A percentile compares a stretch with the other conserved stretches of the same genome.
Conservation (phyloP, 495 filamentous ascomycete genomes). For the Penicillium canariense region DNA sequence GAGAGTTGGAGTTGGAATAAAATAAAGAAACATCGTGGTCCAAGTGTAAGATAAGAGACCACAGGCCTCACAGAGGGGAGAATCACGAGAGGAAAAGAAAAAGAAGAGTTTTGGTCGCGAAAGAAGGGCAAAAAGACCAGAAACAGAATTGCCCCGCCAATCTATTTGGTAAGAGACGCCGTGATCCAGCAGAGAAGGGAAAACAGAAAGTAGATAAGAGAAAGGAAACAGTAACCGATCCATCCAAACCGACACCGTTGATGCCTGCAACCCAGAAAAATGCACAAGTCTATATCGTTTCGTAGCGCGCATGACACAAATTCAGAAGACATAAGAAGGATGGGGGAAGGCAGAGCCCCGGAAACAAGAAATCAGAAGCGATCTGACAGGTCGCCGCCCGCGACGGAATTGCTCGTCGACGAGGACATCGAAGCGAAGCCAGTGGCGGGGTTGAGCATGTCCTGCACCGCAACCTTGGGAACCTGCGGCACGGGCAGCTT, state of each 20-base stretch:
- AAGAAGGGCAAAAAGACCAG: constrained; percentile 13
- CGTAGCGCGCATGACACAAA: constrained; percentile 39
- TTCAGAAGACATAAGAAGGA: constrained; percentile 18
- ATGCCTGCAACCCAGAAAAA: constrained; percentile 37
- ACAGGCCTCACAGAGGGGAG: constrained; percentile 28
- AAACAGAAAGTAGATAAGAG: constrained; percentile 16
- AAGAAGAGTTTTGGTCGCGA: constrained; percentile 20
- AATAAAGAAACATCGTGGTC: constrained; percentile 7
- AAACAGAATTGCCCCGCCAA: constrained; percentile 24
- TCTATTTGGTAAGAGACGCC: constrained; percentile 39
- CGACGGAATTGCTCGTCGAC: constrained; percentile 50
- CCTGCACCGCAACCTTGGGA: constrained; percentile 86
- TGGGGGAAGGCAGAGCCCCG: background rate
- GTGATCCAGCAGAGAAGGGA: constrained; percentile 28
- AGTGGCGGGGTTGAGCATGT: constrained; percentile 66
- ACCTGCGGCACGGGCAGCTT: constrained; percentile 92
- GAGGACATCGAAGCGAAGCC: constrained; percentile 59
- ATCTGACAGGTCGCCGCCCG: constrained; percentile 41
- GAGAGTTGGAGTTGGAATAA: background rate
- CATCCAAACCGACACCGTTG: constrained; percentile 30
- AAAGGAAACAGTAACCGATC: constrained; percentile 21
- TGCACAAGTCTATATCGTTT: constrained; percentile 50
- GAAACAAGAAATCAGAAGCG: constrained; percentile 30
- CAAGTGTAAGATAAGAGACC: constrained; percentile 21
- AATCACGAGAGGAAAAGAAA: constrained; percentile 12